A percentile compares a stretch with the other conserved stretches of the same genome.
Conservation (phyloP, 805 yeast species). For the Isabelozyma gotoi region DNA sequence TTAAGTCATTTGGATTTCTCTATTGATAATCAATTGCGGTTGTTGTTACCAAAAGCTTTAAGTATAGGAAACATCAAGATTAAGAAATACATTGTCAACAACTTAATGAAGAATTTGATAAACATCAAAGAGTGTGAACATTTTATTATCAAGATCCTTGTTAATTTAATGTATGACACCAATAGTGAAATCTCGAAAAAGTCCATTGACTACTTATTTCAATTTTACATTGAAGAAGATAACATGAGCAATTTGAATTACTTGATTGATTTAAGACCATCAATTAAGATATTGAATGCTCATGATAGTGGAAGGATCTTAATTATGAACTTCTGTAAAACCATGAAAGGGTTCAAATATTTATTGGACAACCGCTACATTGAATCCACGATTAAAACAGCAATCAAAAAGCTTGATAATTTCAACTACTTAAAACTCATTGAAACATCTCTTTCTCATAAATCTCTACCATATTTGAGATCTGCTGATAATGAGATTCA, state of each 20-base stretch:
- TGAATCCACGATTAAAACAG: constrained; percentile 61
- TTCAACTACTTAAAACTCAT: constrained; percentile 47
- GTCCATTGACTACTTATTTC: constrained; percentile 20
- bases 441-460: constrained; percentile 36
- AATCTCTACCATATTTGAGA: constrained; percentile 24
- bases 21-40: constrained; percentile 63
- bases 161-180: constrained; percentile 69
- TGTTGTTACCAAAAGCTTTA: constrained; percentile 64
- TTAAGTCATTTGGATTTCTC: constrained; percentile 63
- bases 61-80: constrained; percentile 52
- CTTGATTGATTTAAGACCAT: constrained; percentile 56
- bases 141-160: constrained; percentile 56
- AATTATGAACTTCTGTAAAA: constrained; percentile 61
- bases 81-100: constrained; percentile 56
- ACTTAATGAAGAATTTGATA: constrained; percentile 45
- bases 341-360: constrained; percentile 68
- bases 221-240: constrained; percentile 13
- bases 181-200: constrained; percentile 26
- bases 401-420: constrained; percentile 52
- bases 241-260: constrained; percentile 45
- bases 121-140: constrained; percentile 31
- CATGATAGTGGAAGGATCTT: constrained; percentile 40
- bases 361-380: constrained; percentile 59
- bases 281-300: constrained; percentile 37
- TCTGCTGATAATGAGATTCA: neutral